Evolutionary conservation across 768 basidiomycete genomes (phyloP).

Genomic region (Sarcodon aspratus): DNA sequence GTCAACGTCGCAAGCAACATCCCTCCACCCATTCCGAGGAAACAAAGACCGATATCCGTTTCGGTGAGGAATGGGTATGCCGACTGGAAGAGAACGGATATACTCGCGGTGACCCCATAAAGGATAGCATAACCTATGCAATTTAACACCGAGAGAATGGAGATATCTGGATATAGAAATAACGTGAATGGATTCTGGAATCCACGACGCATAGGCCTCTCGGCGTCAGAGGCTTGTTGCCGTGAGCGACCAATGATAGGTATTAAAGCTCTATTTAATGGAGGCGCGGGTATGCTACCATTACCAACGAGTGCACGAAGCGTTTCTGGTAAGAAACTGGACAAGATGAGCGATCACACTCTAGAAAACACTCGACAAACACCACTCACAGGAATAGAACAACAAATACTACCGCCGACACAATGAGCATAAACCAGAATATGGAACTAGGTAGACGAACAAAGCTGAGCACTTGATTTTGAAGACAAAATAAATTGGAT

Average conservation of each 20-base stretch:
- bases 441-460: conserved; percentile 18
- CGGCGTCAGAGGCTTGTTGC: neutral
- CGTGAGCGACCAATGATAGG: conserved; percentile 16
- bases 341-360: conserved; percentile 1
- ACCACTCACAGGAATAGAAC: conserved; percentile 22
- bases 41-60: conserved; percentile 66
- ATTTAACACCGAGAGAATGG: conserved; percentile 41
- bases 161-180: conserved; percentile 43
- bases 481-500: neutral
- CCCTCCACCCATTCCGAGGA: conserved; percentile 65
- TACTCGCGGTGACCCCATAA: conserved; percentile 48
- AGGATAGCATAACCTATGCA: conserved; percentile 43
- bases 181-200: conserved; percentile 46
- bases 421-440: conserved; percentile 31
- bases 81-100: conserved; percentile 47
- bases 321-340: conserved; percentile 35
- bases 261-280: conserved; percentile 19
- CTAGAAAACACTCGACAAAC: neutral
- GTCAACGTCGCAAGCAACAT: conserved; percentile 47
- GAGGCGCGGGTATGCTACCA: conserved; percentile 24
- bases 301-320: conserved; percentile 31
- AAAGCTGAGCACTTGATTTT: neutral
- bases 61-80: conserved; percentile 51
- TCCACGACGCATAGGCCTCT: conserved; percentile 17
- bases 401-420: conserved; percentile 19